Evolutionary conservation across 1,284 basidiomycete genomes (phyloP).

Genomic region (Malassezia brasiliensis): DNA sequence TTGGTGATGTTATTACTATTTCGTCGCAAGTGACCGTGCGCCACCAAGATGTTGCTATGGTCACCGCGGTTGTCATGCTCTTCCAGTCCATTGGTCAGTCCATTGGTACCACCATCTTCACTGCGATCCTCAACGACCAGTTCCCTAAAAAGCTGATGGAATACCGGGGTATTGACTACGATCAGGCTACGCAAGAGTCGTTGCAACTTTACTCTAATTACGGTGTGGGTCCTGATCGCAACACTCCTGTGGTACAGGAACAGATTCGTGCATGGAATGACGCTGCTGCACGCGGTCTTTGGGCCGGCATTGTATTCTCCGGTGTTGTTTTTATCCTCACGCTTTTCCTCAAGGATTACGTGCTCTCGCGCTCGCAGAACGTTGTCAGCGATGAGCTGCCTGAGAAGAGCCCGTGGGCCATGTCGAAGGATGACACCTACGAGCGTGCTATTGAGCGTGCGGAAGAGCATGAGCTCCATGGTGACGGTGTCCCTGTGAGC

Average conservation of each 20-base stretch:
- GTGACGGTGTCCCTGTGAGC: too few relatives aligned
- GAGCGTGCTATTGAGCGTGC: slow-evolving; percentile 2
- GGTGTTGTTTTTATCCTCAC: slow-evolving; percentile 32
- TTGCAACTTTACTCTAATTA: not conserved
- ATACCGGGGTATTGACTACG: not conserved
- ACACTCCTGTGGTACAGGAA: not conserved
- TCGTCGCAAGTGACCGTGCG: slow-evolving; percentile 43
- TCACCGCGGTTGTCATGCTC: slow-evolving; percentile 44
- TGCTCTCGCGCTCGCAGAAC: slow-evolving; percentile 39
- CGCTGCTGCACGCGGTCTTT: slow-evolving; percentile 32
- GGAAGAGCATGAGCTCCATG: not conserved
- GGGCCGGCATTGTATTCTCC: slow-evolving; percentile 30
- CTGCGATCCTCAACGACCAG: slow-evolving; percentile 29
- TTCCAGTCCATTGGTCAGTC: slow-evolving; percentile 40
- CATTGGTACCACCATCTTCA: slow-evolving; percentile 35
- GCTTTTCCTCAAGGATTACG: slow-evolving; percentile 30
- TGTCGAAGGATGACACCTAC: slow-evolving; percentile 3
- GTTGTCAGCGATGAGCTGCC: slow-evolving; percentile 41
- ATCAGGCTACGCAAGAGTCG: not conserved
- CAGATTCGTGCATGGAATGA: slow-evolving; percentile 31
- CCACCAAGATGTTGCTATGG: slow-evolving; percentile 46
- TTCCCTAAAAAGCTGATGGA: slow-evolving; percentile 5
- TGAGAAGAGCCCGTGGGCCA: slow-evolving; percentile 19
- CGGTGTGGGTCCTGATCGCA: not conserved
- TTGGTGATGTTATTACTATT: slow-evolving; percentile 39